Base-by-base conservation (phyloP, 768 basidiomycete species). In the Mycena olivaceomarginata region DNA sequence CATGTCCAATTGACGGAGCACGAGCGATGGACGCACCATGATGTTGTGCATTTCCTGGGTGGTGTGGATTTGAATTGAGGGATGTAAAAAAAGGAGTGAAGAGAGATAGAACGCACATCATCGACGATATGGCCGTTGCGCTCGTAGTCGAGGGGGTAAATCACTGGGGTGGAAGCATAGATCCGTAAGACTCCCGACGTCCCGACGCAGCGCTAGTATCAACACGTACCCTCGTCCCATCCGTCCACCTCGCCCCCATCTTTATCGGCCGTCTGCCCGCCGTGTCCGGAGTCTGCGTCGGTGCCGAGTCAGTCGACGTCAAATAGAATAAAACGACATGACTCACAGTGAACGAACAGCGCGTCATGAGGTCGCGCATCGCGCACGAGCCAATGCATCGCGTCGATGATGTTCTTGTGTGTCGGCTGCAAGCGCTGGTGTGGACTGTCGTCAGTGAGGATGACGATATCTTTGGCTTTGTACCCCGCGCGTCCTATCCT, bases 111-210 rank as follows among this genome's bases (percentile, higher is more conserved):
- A 31, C 31, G 13, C 67, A 91, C 91, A 83, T 92, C 91, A 80
- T 92, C 98, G n/a, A 97, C 86, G 71, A 99, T 97, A 70, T 94
- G 90, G 0, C 97, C 96, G 0, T 88, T 87, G 56, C 87, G 85
- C 87, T 95, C 91, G 87, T 93, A 96, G 84, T 99, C 98, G 22
- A 97, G 83, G 0, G 98, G 98, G 82, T 93, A 99, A 79, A 99
- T 98, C 39, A 94, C 95, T 94, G 11, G 25, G 48, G 40, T 41
- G 0, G 11, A 18, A 53, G 51, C 7, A 20, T 12, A 22, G 16
- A 37, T 59, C 66, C 15, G 18, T 59, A 18, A 31, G 72, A 31
- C 31, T 31, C 31, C 31, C 31, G 31, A 31, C 31, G 25, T 25
- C 25, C 31, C 31, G 20, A 20, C 18, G 59, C 18, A 5, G 31